These are phyloP conservation scores for Cicer bijugum DNA, from an alignment of 306 rosid species.

Conservation along the genomic window DNA sequence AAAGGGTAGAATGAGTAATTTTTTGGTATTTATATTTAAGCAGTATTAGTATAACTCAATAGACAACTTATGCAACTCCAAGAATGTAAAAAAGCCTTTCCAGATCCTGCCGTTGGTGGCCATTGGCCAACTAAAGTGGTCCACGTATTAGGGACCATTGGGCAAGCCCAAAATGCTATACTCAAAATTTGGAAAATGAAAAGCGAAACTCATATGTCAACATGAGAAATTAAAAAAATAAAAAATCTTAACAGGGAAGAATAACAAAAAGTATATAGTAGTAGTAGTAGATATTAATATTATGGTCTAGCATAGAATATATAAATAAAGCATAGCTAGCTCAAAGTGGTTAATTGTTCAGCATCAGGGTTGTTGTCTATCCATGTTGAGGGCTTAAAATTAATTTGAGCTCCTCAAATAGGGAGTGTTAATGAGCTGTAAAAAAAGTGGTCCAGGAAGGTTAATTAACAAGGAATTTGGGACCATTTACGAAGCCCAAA, in stretches of 20 bases:
- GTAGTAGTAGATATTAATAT: background rate
- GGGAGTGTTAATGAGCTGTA: conserved; percentile 22
- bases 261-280: background rate
- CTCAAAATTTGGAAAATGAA: background rate
- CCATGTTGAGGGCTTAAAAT: conserved; percentile 21
- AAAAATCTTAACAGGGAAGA: background rate
- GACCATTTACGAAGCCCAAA: conserved; percentile 56
- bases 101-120: conserved; percentile 4
- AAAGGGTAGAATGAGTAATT: too few relatives aligned
- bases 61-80: conserved; percentile 14
- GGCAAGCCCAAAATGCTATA: conserved; percentile 3
- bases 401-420: conserved; percentile 29
- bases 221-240: background rate
- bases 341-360: conserved; percentile 31
- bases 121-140: conserved; percentile 35
- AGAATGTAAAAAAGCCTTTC: conserved; percentile 18
- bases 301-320: background rate
- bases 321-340: conserved; percentile 1
- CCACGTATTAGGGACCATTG: conserved; percentile 51
- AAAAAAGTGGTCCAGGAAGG: conserved; percentile 53
- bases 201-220: background rate
- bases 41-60: conserved; percentile 2
- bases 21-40: too few relatives aligned
- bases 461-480: conserved; percentile 51
- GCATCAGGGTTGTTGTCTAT: conserved; percentile 5